Percentiles rank a stretch among this genome's conserved stretches.
Evolutionary conservation across 306 rosid species (phyloP).

Genomic region (Elaeagnus macrophylla): DNA sequence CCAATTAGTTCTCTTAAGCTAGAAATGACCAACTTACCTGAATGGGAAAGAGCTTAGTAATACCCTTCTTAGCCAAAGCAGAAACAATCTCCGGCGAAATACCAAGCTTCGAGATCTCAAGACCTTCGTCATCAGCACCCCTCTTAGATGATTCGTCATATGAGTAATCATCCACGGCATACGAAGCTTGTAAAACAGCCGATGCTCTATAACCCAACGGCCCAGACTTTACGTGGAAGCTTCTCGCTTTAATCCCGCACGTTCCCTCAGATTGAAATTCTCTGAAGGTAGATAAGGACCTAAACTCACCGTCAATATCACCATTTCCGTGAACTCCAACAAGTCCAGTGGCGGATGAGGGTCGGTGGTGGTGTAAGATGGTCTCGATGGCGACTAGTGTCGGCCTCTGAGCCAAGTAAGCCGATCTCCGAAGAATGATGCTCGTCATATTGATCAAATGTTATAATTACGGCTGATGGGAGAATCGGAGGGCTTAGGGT

Average conservation of each 20-base stretch:
- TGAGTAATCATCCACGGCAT: constrained; percentile 40
- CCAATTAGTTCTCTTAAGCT: background rate
- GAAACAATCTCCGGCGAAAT: constrained; percentile 65
- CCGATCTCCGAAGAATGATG: constrained; percentile 34
- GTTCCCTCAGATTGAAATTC: constrained; percentile 2
- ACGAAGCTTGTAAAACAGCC: constrained; percentile 30
- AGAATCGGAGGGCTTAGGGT: constrained; percentile 15
- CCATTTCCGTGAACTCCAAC: background rate
- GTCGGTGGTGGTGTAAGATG: constrained; percentile 16
- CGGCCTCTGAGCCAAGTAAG: constrained; percentile 26
- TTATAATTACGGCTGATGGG: background rate
- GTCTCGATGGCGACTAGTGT: constrained; percentile 35
- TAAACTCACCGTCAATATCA: constrained; percentile 5
- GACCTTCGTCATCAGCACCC: constrained; percentile 48
- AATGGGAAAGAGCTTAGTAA: constrained; percentile 79
- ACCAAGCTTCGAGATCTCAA: constrained; percentile 69
- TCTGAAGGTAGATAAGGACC: constrained; percentile 12
- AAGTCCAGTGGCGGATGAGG: background rate
- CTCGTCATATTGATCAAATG: constrained; percentile 29
- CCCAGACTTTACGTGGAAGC: constrained; percentile 40
- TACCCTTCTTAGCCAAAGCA: constrained; percentile 72
- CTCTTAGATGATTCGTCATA: constrained; percentile 38
- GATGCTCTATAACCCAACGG: constrained; percentile 53
- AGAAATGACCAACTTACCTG: constrained; percentile 39
- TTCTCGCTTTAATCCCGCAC: constrained; percentile 18